Evolutionary conservation across 2,329 filamentous ascomycete species (phyloP).

Genomic region (Cladosporium sp.): DNA sequence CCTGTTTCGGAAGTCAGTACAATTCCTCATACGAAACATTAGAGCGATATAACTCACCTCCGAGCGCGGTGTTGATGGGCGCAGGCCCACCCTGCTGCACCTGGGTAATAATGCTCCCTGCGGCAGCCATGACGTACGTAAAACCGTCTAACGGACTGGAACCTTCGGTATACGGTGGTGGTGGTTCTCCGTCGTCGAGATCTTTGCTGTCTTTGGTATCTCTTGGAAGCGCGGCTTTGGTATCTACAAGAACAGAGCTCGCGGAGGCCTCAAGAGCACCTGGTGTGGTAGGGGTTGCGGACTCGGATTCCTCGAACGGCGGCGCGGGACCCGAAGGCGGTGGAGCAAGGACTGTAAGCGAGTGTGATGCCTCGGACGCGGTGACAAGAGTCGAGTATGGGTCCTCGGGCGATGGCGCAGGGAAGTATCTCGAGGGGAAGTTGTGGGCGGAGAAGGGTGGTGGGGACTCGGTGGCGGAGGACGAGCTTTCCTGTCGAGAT

Average conservation of each 20-base stretch:
- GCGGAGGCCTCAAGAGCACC: slow-evolving; percentile 43
- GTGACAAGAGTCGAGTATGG: slow-evolving; percentile 45
- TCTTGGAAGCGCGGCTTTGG: slow-evolving; percentile 78
- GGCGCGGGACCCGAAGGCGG: slow-evolving; percentile 44
- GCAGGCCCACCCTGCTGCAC: slow-evolving; percentile 88
- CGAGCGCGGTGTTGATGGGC: slow-evolving; percentile 77
- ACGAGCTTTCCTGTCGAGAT: slow-evolving; percentile 18
- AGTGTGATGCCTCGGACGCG: slow-evolving; percentile 35
- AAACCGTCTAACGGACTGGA: slow-evolving; percentile 90
- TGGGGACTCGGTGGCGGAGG: slow-evolving; percentile 54
- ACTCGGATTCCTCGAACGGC: slow-evolving; percentile 43
- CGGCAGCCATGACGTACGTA: slow-evolving; percentile 95
- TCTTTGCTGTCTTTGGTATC: slow-evolving; percentile 79
- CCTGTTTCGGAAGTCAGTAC: slow-evolving; percentile 41
- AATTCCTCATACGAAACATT: background rate
- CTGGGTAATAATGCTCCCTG: slow-evolving; percentile 99
- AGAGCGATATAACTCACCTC: slow-evolving; percentile 57
- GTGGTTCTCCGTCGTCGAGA: slow-evolving; percentile 81
- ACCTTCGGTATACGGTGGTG: slow-evolving; percentile 94
- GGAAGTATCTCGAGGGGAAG: slow-evolving; percentile 62
- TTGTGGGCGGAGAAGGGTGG: slow-evolving; percentile 67
- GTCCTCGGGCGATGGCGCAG: slow-evolving; percentile 50
- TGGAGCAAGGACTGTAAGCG: slow-evolving; percentile 51
- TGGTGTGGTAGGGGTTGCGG: slow-evolving; percentile 35
- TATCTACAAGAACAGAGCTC: slow-evolving; percentile 64